Evolutionary conservation across 192 early-diverging fungal species (phyloP).

Genomic region (Coemansia sp.): DNA sequence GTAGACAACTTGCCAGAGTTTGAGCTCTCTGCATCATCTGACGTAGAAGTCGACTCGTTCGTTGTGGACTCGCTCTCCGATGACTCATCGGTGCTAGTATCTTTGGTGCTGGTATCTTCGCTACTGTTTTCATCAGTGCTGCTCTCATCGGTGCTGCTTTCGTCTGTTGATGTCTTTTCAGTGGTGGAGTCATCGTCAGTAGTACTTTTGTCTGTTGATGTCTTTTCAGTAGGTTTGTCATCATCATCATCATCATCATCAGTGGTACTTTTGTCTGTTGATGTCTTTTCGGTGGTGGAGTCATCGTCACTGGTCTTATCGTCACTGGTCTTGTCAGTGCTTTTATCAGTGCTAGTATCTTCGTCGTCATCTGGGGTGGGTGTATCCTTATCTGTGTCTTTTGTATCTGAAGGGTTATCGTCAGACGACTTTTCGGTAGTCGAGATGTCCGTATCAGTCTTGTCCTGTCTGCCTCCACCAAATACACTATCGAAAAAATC

Average conservation of each 20-base stretch:
- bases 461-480: neutral
- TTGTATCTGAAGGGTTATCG: neutral
- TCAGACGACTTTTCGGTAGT: neutral
- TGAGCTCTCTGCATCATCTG: neutral
- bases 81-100: neutral
- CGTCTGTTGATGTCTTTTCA: no score
- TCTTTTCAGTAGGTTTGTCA: no score
- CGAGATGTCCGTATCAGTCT: neutral
- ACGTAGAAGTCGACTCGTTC: neutral
- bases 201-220: no score
- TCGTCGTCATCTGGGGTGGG: neutral
- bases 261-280: neutral
- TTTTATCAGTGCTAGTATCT: neutral
- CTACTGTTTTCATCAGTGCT: neutral
- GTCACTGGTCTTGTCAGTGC: neutral
- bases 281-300: neutral
- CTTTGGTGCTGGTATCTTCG: neutral
- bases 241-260: no score
- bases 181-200: no score
- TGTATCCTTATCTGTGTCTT: no score
- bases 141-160: neutral
- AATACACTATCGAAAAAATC: slow-evolving; percentile 3
- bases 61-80: neutral
- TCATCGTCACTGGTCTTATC: neutral
- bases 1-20: slow-evolving; percentile 11